Evolutionary conservation across 331 rosid species (phyloP), one percentile per base, ranked within the genome.

Genomic region (Dryas integrifolia): DNA sequence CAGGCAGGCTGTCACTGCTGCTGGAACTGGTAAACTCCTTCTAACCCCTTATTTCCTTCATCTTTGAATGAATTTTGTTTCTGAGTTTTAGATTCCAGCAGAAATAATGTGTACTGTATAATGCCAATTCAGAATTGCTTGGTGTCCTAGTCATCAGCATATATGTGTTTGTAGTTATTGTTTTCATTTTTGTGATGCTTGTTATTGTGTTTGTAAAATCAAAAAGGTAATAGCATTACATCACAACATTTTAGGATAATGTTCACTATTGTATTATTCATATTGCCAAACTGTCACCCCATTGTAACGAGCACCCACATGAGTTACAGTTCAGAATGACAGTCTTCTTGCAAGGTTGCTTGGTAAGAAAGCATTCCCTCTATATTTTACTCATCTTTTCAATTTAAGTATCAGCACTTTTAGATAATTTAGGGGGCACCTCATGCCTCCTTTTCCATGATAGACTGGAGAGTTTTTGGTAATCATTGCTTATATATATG

Each of bases 1-100:
- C 65, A 86, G 98, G 81, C 96, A 92, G 81, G 96, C 92, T 83
- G 72, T 90, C 78, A 92, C 98, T 13, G 96, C 98, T 45, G 90
- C 96, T 40, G 96, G 92, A 58, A 50, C 90, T 65, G 96, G 96
- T 92, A 69, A 74, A 72, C 69, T 49, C 3, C 13, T 53, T 3
- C 35, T 30, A 30, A 2, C 2, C 35, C 35, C 35, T 30, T 30
- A 30, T 30, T 30, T 30, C 35, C 35, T 30, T 21, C 1, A 30
- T 30, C 35, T 30, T 30, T 30, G 35, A 30, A 30, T 30, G 35
- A 30, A 30, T 30, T 30, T 30, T 2, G 35, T 30, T 30, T 30
- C 35, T 30, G 35, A 30, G 2, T 30, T 2, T 30, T 30, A 30
- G 35, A 30, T 30, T 30, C 35, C 35, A 30, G 35, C 35, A 46